Conservation (phyloP, 2,329 filamentous ascomycete genomes). For the Penicillium sp. region DNA sequence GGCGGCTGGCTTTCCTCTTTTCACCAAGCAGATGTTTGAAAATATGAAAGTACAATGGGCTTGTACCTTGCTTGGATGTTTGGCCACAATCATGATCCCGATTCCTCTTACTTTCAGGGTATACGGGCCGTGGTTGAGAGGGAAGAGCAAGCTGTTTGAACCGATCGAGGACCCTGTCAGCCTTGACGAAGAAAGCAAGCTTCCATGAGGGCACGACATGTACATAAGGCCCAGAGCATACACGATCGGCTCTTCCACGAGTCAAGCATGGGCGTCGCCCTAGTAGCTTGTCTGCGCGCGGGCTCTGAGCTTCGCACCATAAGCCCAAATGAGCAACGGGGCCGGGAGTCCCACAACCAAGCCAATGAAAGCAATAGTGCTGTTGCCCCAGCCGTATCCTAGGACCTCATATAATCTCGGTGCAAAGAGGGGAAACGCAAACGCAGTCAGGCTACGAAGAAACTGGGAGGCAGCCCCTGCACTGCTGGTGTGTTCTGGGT, state of each 20-base stretch:
- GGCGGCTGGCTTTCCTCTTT: conserved; percentile 35
- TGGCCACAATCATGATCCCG: conserved; percentile 33
- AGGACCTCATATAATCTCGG: conserved; percentile 41
- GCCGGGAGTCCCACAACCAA: conserved; percentile 37
- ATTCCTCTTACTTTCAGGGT: conserved; percentile 29
- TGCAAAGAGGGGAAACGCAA: conserved; percentile 52
- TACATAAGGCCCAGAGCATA: too few species aligned
- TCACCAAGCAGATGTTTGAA: conserved; percentile 35
- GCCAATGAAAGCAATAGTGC: conserved; percentile 39
- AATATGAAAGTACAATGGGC: conserved; percentile 37
- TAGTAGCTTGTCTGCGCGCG: conserved; percentile 1
- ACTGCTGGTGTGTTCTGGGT: conserved; percentile 48
- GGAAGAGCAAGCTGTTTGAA: conserved; percentile 19
- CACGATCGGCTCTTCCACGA: too few species aligned
- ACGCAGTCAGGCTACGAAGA: conserved; percentile 47
- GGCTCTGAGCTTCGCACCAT: conserved; percentile 41
- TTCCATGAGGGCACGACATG: too few species aligned
- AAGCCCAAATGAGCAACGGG: conserved; percentile 48
- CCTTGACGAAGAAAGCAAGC: too few species aligned
- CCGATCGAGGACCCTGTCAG: neutral
- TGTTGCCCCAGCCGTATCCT: conserved; percentile 44
- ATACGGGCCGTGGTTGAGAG: conserved; percentile 27
- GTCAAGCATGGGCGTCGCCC: too few species aligned
- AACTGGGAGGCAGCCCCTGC: conserved; percentile 51
- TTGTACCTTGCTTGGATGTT: conserved; percentile 33